Evolutionary conservation across 2,329 filamentous ascomycete genomes (phyloP), one percentile per base, ranked within the genome.

Genomic region (Xylariaceae sp.): DNA sequence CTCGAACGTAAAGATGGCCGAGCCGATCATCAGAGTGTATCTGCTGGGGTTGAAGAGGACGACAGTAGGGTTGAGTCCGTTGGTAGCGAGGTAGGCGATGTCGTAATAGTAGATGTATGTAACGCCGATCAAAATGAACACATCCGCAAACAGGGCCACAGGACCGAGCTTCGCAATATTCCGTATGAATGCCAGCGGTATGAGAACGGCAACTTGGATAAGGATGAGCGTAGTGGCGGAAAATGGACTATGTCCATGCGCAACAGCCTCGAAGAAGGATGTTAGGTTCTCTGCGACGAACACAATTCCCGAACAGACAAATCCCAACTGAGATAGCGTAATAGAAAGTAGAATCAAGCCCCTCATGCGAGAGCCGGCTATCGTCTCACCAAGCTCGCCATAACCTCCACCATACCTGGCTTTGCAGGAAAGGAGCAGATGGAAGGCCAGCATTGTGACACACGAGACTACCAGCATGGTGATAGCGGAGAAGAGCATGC

Each of bases 1-100:
- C 61, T 89, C 85, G 55, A 88, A 89, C 0, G 85, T 88, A 67
- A 88, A 89, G 59, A 89, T 88, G 29, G 83, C 80, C 2, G 83
- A 80, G 42, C 85, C 85, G 38, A 89, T 76, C 21, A 84, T 88
- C 43, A 88, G 69, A 0, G 85, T 84, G 61, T 83, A 88, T 45
- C 78, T 73, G 21, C 72, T 68, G 0, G 85, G 80, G 63, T 88
- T 88, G 73, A 88, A 88, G 12, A 86, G 69, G 40, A 72, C 69
- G n/a, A 88, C 81, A 0, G 75, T 77, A 1, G 74, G 68, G 50
- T 80, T 74, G 42, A 84, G 70, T 43, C 84, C 83, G 17, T 74
- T 62, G 5, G 65, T 60, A 1, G 74, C 69, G 14, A 89, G 72
- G 37, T 70, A 68, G 5, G 71, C 67, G 48, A 86, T 74, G 59